These are phyloP conservation scores for Sporothrix euskadiensis DNA, from an alignment of 2,329 filamentous ascomycete genomes.

Conservation along the genomic window DNA sequence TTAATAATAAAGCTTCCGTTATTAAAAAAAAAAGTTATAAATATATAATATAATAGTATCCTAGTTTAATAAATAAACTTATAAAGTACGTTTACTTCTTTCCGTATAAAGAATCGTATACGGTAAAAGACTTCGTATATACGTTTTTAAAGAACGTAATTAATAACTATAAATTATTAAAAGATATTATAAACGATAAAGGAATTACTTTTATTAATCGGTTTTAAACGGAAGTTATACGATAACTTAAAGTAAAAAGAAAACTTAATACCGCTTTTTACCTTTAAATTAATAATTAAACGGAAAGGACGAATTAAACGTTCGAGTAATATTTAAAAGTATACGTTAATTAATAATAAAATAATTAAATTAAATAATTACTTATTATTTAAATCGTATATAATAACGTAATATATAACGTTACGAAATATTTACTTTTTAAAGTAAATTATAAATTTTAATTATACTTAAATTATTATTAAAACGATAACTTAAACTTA, in stretches of 20 bases:
- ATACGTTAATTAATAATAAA: too few species aligned
- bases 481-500: background rate
- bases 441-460: background rate
- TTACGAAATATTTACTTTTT: background rate
- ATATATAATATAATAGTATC: too few species aligned
- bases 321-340: too few species aligned
- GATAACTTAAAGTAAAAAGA: too few species aligned
- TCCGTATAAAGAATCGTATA: background rate
- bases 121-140: background rate
- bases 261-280: too few species aligned
- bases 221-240: background rate
- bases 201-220: too few species aligned
- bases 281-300: background rate
- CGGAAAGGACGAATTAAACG: background rate
- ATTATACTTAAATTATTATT: background rate
- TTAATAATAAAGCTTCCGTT: too few species aligned
- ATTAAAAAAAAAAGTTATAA: too few species aligned
- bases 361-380: background rate
- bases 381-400: background rate
- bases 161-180: background rate
- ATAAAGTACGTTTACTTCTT: too few species aligned
- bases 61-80: too few species aligned
- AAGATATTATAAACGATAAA: too few species aligned
- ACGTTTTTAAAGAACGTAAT: background rate
- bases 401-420: background rate